These are phyloP conservation scores for Lactifluus hygrophoroides DNA, from an alignment of 768 basidiomycete genomes.

Conservation along the genomic window DNA sequence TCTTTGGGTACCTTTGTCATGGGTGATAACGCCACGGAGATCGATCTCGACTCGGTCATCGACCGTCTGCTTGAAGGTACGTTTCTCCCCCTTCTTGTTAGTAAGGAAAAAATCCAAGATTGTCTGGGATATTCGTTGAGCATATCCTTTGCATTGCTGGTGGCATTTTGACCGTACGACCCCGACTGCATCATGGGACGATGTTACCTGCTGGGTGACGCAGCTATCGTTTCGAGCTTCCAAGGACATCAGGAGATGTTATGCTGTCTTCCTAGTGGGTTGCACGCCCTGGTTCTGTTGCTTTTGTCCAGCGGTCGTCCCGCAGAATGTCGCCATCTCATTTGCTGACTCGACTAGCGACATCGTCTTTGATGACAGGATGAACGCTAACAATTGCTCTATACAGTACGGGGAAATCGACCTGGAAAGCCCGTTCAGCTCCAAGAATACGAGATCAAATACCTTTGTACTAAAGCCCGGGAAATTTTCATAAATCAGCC, in stretches of 20 bases:
- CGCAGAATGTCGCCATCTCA: neutral
- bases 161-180: neutral
- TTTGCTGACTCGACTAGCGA: neutral
- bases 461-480: slow-evolving; percentile 95
- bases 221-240: neutral
- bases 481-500: slow-evolving; percentile 99
- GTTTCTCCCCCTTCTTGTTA: slow-evolving; percentile 26
- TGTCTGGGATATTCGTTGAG: neutral
- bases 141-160: neutral
- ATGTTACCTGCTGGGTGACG: neutral
- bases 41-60: slow-evolving; percentile 99
- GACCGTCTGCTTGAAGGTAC: slow-evolving; percentile 96
- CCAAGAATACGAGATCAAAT: slow-evolving; percentile 99
- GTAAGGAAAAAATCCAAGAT: neutral
- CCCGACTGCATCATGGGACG: neutral
- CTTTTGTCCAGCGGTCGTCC: neutral
- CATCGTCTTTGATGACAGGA: neutral
- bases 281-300: neutral
- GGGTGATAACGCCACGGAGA: slow-evolving; percentile 81
- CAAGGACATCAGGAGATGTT: neutral
- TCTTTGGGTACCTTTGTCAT: slow-evolving; percentile 29
- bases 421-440: slow-evolving; percentile 97
- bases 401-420: slow-evolving; percentile 89
- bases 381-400: neutral
- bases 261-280: neutral